These are phyloP conservation scores for Paecilomyces sp. DNA, from an alignment of 2,329 filamentous ascomycete species.

Conservation along the genomic window DNA sequence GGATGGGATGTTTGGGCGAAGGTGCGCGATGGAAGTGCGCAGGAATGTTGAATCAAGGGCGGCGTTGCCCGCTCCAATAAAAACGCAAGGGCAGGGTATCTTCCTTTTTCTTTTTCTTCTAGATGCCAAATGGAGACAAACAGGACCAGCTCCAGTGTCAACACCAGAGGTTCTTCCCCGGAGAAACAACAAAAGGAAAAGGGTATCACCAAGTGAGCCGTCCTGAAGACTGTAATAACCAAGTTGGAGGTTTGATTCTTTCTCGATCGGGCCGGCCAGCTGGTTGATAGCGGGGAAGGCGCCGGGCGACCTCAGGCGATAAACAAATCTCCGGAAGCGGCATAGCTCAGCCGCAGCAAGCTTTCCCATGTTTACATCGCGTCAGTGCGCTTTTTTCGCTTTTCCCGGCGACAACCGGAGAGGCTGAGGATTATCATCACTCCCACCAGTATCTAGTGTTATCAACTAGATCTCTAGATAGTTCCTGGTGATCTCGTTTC, in stretches of 20 bases:
- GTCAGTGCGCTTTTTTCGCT: conserved; percentile 1
- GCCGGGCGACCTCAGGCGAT: conserved; percentile 8
- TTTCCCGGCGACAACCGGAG: not conserved
- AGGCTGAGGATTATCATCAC: not conserved
- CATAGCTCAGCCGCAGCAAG: conserved; percentile 10
- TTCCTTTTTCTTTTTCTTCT: not conserved
- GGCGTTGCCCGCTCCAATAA: not conserved
- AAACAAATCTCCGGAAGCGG: conserved; percentile 37
- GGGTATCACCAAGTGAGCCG: not conserved
- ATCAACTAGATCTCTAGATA: too few relatives aligned
- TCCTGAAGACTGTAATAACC: not conserved
- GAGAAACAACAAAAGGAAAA: not conserved
- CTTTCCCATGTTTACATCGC: conserved; percentile 4
- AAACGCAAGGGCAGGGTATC: not conserved
- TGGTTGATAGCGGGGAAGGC: conserved; percentile 8
- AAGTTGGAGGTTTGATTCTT: not conserved
- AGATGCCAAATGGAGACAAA: not conserved
- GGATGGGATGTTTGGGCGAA: not conserved
- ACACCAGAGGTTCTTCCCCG: not conserved
- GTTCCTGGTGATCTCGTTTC: not conserved
- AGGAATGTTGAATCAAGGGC: conserved; percentile 14
- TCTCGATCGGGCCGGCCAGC: not conserved
- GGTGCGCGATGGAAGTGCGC: conserved; percentile 4
- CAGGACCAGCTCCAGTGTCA: not conserved
- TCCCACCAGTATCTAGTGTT: not conserved